Percentiles rank a stretch among this genome's conserved stretches.
phyloP scores from a whole-genome alignment of 306 rosid species.

The Senna siamea region DNA sequence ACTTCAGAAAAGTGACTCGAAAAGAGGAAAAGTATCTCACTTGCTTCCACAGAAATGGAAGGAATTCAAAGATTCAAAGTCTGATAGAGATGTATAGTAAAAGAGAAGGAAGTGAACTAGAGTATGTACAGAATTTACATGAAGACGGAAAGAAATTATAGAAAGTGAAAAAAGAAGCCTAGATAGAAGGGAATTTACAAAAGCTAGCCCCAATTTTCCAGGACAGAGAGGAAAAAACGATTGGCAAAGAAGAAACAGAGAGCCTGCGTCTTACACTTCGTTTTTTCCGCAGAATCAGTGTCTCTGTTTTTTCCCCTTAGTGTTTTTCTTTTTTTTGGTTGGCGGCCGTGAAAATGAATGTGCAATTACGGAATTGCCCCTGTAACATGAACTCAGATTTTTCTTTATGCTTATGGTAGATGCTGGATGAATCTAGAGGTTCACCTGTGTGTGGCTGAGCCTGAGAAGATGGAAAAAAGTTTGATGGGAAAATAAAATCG shows the following conservation, averaged over 20 bases:
- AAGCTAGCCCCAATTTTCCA: conserved; percentile 25
- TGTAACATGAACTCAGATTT: not conserved
- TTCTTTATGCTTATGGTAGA: not conserved
- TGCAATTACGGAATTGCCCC: conserved; percentile 44
- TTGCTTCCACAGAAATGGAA: conserved; percentile 22
- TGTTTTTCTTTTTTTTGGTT: not conserved
- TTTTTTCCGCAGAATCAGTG: conserved; percentile 7
- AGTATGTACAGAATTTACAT: conserved; percentile 35
- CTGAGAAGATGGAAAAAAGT: too few relatives aligned
- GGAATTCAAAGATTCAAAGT: conserved; percentile 31
- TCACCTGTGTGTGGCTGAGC: too few relatives aligned
- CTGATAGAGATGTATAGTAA: not conserved
- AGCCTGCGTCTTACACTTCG: not conserved
- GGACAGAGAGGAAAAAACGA: conserved; percentile 59
- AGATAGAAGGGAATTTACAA: conserved; percentile 43
- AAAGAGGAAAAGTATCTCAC: conserved; percentile 34
- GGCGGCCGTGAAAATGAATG: conserved; percentile 7
- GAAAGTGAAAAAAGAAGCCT: not conserved
- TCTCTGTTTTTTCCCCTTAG: not conserved
- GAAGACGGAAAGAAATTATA: not conserved
- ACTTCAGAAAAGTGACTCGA: conserved; percentile 8
- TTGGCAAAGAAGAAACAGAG: conserved; percentile 37
- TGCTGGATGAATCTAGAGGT: too few relatives aligned
- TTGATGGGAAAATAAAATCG: too few relatives aligned
- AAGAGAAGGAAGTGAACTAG: conserved; percentile 23